Percentiles rank a stretch among this genome's conserved stretches.
Evolutionary conservation across 2,329 filamentous ascomycete genomes (phyloP).

Genomic region (Rhytidhysteron rufulum): DNA sequence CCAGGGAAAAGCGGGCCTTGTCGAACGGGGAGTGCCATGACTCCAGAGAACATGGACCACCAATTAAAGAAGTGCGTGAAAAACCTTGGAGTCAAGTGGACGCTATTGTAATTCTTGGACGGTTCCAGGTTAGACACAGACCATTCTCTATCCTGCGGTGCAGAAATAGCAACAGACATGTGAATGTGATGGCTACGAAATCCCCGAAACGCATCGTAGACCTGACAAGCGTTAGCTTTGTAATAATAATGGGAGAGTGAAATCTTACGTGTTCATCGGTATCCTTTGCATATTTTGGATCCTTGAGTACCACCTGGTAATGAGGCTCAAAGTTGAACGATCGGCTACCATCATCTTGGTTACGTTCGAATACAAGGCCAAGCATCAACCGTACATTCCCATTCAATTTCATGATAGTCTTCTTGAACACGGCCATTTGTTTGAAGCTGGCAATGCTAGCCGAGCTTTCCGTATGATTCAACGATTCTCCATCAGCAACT

Average conservation of each 20-base stretch:
- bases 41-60: slow-evolving; percentile 95
- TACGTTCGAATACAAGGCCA: slow-evolving; percentile 87
- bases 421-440: slow-evolving; percentile 85
- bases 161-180: slow-evolving; percentile 84
- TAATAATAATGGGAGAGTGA: neutral
- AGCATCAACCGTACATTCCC: slow-evolving; percentile 92
- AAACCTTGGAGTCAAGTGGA: slow-evolving; percentile 90
- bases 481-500: slow-evolving; percentile 44
- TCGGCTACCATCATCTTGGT: slow-evolving; percentile 66
- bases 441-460: slow-evolving; percentile 62
- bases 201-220: slow-evolving; percentile 91
- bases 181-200: slow-evolving; percentile 97
- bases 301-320: slow-evolving; percentile 83
- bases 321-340: slow-evolving; percentile 90
- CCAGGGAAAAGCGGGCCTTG: slow-evolving; percentile 90
- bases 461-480: slow-evolving; percentile 55
- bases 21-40: slow-evolving; percentile 89
- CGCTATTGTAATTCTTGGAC: slow-evolving; percentile 90
- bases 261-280: slow-evolving; percentile 42
- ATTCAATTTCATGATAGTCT: slow-evolving; percentile 97
- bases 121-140: slow-evolving; percentile 67
- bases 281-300: slow-evolving; percentile 67
- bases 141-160: slow-evolving; percentile 86
- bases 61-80: slow-evolving; percentile 98
- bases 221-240: slow-evolving; percentile 29